These are phyloP conservation scores for Starmerella geochares DNA, from an alignment of 805 yeast species.

Conservation along the genomic window DNA sequence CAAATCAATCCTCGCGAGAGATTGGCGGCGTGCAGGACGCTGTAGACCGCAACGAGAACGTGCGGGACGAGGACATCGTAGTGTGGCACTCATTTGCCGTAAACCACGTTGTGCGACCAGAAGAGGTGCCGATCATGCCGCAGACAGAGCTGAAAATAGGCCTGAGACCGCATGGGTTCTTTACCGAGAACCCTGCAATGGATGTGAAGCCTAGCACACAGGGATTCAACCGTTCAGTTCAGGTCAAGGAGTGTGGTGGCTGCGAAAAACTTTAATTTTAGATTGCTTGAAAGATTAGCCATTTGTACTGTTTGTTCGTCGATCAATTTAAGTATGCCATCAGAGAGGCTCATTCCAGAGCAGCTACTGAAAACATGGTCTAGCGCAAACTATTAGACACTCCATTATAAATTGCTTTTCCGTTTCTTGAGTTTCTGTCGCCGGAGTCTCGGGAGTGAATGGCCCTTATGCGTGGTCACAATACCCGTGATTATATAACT, in stretches of 20 bases:
- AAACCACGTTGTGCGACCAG: slow-evolving; percentile 72
- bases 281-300: too few relatives aligned
- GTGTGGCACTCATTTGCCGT: slow-evolving; percentile 75
- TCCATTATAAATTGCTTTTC: too few relatives aligned
- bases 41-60: slow-evolving; percentile 41
- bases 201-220: slow-evolving; percentile 64
- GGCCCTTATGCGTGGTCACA: too few relatives aligned
- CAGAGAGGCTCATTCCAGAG: too few relatives aligned
- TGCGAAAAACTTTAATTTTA: slow-evolving; percentile 16
- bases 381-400: too few relatives aligned
- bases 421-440: too few relatives aligned
- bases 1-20: slow-evolving; percentile 68
- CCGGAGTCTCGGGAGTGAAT: too few relatives aligned
- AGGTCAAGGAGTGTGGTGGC: slow-evolving; percentile 22
- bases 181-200: slow-evolving; percentile 67
- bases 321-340: too few relatives aligned
- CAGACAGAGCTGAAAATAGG: slow-evolving; percentile 61
- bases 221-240: slow-evolving; percentile 50
- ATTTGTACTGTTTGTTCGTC: too few relatives aligned
- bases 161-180: slow-evolving; percentile 62
- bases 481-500: too few relatives aligned
- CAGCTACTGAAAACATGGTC: too few relatives aligned
- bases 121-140: slow-evolving; percentile 86
- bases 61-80: slow-evolving; percentile 57
- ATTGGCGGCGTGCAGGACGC: slow-evolving; percentile 33